Evolutionary conservation across 2,329 filamentous ascomycete species (phyloP).

Genomic region (Helicocarpus griseus): DNA sequence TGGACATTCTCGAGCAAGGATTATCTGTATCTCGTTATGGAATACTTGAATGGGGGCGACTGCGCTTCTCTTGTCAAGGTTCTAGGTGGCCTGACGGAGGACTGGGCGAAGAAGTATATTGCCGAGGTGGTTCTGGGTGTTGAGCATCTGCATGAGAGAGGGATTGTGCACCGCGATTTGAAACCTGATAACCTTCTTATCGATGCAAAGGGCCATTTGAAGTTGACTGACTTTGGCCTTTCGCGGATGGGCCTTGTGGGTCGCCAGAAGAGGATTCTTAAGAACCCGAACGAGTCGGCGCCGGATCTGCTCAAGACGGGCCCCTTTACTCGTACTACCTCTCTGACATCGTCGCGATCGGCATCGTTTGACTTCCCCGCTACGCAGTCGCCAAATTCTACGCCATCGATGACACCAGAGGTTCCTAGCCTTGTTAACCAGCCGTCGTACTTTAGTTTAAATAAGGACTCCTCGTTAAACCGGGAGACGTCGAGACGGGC

Average conservation of each 20-base stretch:
- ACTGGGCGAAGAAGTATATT: slow-evolving; percentile 97
- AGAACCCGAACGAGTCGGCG: slow-evolving; percentile 65
- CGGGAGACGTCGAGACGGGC: slow-evolving; percentile 58
- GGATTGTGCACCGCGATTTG: slow-evolving; percentile 91
- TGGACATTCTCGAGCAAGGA: slow-evolving; percentile 99
- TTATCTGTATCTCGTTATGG: slow-evolving; percentile 97
- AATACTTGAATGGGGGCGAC: slow-evolving; percentile 95
- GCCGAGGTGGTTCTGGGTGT: slow-evolving; percentile 95
- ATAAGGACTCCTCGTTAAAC: slow-evolving; percentile 24
- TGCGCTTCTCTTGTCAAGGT: slow-evolving; percentile 95
- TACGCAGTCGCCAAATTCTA: slow-evolving; percentile 68
- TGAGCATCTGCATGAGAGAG: slow-evolving; percentile 85
- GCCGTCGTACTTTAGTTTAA: slow-evolving; percentile 84
- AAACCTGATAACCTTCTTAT: slow-evolving; percentile 97
- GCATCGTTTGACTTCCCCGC: slow-evolving; percentile 85
- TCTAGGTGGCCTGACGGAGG: slow-evolving; percentile 81
- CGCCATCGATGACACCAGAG: slow-evolving; percentile 78
- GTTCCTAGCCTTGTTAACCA: slow-evolving; percentile 59
- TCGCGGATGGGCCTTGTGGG: slow-evolving; percentile 96
- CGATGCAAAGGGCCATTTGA: slow-evolving; percentile 91
- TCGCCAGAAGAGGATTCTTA: slow-evolving; percentile 87
- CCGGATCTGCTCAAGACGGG: slow-evolving; percentile 89
- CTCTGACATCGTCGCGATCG: slow-evolving; percentile 80
- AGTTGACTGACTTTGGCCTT: slow-evolving; percentile 93
- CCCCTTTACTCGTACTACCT: slow-evolving; percentile 76